Percentiles rank a stretch among this genome's conserved stretches.
These are phyloP conservation scores for Globisporangium apiculatum DNA, from an alignment of 352 stramenopile species.

Conservation along the genomic window DNA sequence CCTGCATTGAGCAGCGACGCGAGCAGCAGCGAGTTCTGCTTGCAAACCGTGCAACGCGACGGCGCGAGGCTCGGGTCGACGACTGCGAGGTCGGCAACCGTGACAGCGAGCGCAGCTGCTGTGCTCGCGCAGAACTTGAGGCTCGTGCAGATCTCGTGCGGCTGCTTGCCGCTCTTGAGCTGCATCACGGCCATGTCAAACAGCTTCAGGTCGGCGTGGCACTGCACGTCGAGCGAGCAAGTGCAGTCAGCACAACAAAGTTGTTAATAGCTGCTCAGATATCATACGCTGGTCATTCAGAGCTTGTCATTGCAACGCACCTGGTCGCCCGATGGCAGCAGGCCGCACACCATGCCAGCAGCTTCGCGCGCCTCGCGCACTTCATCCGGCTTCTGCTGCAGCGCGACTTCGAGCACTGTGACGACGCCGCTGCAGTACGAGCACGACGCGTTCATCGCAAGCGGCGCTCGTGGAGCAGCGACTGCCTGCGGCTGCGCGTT, in stretches of 20 bases:
- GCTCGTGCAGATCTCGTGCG: slow-evolving; percentile 45
- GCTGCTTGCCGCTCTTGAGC: slow-evolving; percentile 49
- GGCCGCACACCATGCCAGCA: slow-evolving; percentile 53
- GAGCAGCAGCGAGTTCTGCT: slow-evolving; percentile 51
- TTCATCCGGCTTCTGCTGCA: slow-evolving; percentile 50
- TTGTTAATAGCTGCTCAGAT: no score
- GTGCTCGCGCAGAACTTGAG: slow-evolving; percentile 39
- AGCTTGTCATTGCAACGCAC: slow-evolving; percentile 15
- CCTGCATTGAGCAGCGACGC: slow-evolving; percentile 33
- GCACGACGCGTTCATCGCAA: slow-evolving; percentile 26
- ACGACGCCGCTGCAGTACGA: slow-evolving; percentile 58
- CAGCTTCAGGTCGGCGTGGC: slow-evolving; percentile 55
- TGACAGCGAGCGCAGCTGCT: slow-evolving; percentile 13
- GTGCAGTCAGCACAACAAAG: no score
- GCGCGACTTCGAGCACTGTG: slow-evolving; percentile 51
- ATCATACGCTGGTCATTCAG: no score
- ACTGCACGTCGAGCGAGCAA: slow-evolving; percentile 21
- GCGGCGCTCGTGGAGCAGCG: neutral
- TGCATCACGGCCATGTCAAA: slow-evolving; percentile 47
- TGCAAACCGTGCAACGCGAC: slow-evolving; percentile 42
- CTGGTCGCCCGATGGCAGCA: slow-evolving; percentile 57
- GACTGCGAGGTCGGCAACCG: slow-evolving; percentile 30
- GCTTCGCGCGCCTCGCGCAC: slow-evolving; percentile 52
- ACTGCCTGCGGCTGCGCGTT: neutral
- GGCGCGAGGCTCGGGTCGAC: slow-evolving; percentile 31